Percentiles rank a stretch among this genome's conserved stretches.
Conservation (phyloP, 2,329 filamentous ascomycete genomes). For the Rhynchosporium graminicola region DNA sequence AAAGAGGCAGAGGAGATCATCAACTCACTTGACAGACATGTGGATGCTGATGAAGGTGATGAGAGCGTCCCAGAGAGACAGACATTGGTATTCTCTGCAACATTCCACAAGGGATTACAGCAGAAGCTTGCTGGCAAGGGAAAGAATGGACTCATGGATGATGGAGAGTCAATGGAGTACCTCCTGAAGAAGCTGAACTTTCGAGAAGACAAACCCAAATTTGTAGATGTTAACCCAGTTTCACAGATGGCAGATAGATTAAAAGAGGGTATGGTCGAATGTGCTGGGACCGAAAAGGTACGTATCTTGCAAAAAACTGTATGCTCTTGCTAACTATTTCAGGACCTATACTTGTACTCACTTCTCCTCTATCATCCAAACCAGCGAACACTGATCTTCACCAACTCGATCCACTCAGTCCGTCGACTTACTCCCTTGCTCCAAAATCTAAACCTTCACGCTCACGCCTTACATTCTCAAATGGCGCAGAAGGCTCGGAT, state of each 20-base stretch:
- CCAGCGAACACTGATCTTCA: constrained; percentile 83
- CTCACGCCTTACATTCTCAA: constrained; percentile 80
- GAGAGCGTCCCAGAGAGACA: constrained; percentile 61
- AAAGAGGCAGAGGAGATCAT: constrained; percentile 92
- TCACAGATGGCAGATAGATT: constrained; percentile 85
- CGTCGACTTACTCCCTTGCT: constrained; percentile 83
- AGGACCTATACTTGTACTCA: constrained; percentile 92
- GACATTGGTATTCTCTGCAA: constrained; percentile 94
- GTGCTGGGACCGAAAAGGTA: constrained; percentile 89
- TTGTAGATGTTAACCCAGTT: constrained; percentile 87
- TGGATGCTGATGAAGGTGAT: constrained; percentile 50
- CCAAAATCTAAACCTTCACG: constrained; percentile 76
- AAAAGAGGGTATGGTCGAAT: constrained; percentile 89
- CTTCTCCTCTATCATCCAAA: constrained; percentile 80
- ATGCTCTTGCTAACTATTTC: constrained; percentile 27
- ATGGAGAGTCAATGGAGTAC: constrained; percentile 88
- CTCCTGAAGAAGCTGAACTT: constrained; percentile 89
- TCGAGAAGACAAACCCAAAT: constrained; percentile 78
- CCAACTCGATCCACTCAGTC: constrained; percentile 93
- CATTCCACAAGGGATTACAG: constrained; percentile 88
- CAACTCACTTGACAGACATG: constrained; percentile 70
- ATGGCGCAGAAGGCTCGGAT: constrained; percentile 96
- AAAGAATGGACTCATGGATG: constrained; percentile 61
- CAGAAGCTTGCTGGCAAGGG: constrained; percentile 82
- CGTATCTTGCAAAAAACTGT: constrained; percentile 24